phyloP scores from a whole-genome alignment of 1,139 yeast genomes.

The Suhomyces coccinellae region DNA sequence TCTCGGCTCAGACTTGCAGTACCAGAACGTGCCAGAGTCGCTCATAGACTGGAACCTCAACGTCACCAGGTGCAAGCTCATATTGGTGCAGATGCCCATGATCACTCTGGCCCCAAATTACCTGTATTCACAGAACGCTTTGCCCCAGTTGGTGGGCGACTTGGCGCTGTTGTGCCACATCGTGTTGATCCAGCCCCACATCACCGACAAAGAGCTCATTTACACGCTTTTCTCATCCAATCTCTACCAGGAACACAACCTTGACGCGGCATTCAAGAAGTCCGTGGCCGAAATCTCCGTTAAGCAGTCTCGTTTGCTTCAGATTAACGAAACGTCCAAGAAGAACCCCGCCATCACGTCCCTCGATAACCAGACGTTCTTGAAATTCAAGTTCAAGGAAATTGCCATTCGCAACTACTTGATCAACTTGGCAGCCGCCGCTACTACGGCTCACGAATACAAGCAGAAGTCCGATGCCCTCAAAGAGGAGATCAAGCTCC shows the following conservation, averaged over 20 bases:
- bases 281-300: conserved; percentile 56
- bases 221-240: conserved; percentile 43
- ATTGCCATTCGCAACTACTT: conserved; percentile 52
- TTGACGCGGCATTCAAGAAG: conserved; percentile 45
- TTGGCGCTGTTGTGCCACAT: conserved; percentile 44
- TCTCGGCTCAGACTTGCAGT: conserved; percentile 41
- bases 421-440: conserved; percentile 55
- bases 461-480: conserved; percentile 39
- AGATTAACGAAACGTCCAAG: conserved; percentile 33
- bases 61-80: conserved; percentile 46
- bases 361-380: conserved; percentile 30
- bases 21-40: conserved; percentile 43
- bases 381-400: conserved; percentile 43
- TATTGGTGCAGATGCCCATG: conserved; percentile 41
- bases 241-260: conserved; percentile 49
- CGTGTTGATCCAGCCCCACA: conserved; percentile 41
- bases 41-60: conserved; percentile 51
- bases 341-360: conserved; percentile 27
- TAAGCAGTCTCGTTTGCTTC: conserved; percentile 48
- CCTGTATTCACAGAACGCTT: conserved; percentile 32
- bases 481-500: conserved; percentile 26
- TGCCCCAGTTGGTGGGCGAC: conserved; percentile 49
- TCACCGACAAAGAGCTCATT: conserved; percentile 47
- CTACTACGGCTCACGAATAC: conserved; percentile 55
- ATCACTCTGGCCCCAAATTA: conserved; percentile 42